These are phyloP conservation scores for Oldenlandia corymbosa DNA, from an alignment of 257 asterid genomes.

Conservation along the genomic window DNA sequence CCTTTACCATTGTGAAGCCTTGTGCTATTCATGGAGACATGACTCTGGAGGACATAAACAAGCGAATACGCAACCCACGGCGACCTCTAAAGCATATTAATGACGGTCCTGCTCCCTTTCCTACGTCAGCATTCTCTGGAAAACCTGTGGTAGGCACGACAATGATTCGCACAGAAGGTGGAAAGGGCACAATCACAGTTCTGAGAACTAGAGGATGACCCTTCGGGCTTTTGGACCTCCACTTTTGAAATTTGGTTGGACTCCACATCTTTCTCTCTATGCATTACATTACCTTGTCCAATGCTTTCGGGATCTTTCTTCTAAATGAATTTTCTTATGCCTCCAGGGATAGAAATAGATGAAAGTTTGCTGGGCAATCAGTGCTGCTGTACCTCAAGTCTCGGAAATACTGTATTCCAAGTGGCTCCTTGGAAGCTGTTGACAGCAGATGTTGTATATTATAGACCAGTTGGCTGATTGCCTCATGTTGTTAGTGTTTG, in stretches of 20 bases:
- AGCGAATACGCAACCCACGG: constrained; percentile 20
- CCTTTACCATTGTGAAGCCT: constrained; percentile 32
- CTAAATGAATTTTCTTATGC: no score
- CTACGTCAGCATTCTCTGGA: constrained; percentile 37
- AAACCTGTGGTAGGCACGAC: constrained; percentile 33
- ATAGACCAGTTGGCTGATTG: no score
- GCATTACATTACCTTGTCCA: no score
- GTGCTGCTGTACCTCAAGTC: no score
- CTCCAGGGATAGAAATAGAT: no score
- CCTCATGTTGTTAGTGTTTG: no score
- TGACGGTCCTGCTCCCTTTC: constrained; percentile 20
- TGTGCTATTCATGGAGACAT: constrained; percentile 28
- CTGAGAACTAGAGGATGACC: constrained; percentile 34
- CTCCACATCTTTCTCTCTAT: no score
- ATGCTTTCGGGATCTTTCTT: no score
- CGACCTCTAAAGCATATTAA: constrained; percentile 5
- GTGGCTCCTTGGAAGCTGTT: no score
- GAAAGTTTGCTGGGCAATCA: no score
- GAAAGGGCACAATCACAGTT: constrained; percentile 35
- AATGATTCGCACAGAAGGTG: constrained; percentile 27
- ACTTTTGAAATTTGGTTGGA: neutral
- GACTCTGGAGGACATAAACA: constrained; percentile 34
- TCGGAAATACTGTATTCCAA: no score
- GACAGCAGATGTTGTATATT: no score
- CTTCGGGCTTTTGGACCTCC: neutral